Evolutionary conservation across 2,329 filamentous ascomycete species (phyloP), one percentile per base, ranked within the genome.

Genomic region (Cladosporium sp.): DNA sequence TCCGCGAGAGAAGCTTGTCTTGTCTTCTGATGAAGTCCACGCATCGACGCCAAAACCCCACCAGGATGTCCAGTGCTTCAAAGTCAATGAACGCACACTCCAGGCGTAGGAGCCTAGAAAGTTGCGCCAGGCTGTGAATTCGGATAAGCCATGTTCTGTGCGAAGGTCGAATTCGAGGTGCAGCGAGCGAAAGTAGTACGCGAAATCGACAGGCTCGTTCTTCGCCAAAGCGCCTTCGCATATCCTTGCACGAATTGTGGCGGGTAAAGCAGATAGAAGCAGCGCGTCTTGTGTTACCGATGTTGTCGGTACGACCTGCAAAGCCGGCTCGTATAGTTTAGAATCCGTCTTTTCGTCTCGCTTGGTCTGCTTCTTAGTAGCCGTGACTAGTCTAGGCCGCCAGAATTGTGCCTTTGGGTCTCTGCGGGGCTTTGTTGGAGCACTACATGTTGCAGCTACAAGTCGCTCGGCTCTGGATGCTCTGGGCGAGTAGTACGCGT

Each of bases 51-150:
- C 37, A 33, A 44, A 60, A 2, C 55, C 56, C 63, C 63, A 65
- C 26, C 35, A 60, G 16, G 62, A 23, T 3, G 63, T 65, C 63
- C 63, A 65, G 26, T 65, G 63, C 44, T 44, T 65, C 5, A 65
- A 29, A 26, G 28, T 31, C 12, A 65, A 10, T 8, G 31, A 52
- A 3, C 29, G 5, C 21, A 65, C 40, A 12, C 40, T 37, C 28
- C 44, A 52, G 8, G 62, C 40, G 16, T 65, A 11, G 12, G n/a
- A 14, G 5, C 53, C 55, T 14, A 65, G 44, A 8, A 33, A 6
- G 14, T n/a, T 8, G 3, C 31, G 18, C 55, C 53, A 65, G 8
- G n/a, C 8, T 10, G 35, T 46, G 21, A 59, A 65, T 7, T 21
- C 55, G 2, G n/a, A 40, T 14, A 40, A 7, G 16, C 31, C 49